Evolutionary conservation across 169 alveolate genomes (phyloP).

Genomic region (Eimeria falciformis): DNA sequence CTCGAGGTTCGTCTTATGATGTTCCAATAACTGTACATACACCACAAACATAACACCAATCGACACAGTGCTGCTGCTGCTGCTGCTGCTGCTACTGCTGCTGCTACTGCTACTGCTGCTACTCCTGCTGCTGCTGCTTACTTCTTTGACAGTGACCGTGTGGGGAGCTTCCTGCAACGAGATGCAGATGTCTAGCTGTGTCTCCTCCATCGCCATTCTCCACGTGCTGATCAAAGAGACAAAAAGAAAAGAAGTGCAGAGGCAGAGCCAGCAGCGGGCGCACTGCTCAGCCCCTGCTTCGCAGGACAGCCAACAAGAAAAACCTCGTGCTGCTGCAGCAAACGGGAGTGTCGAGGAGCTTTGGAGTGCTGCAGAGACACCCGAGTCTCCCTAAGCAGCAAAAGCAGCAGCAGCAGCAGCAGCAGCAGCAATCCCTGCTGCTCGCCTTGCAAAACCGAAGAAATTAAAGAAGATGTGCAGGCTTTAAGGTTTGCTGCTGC

Average conservation of each 20-base stretch:
- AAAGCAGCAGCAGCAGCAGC: conserved; percentile 28
- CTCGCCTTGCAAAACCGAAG: neutral
- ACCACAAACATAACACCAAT: neutral
- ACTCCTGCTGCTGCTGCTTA: conserved; percentile 5
- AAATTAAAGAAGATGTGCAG: neutral
- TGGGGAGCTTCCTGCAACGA: conserved; percentile 67
- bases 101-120: neutral
- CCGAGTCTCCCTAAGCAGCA: neutral
- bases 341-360: neutral
- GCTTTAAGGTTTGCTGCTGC: conserved; percentile 33
- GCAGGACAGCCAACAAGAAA: neutral
- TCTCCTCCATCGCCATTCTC: neutral
- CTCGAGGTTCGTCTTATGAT: conserved; percentile 18
- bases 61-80: neutral
- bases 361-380: neutral
- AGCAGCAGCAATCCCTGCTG: conserved; percentile 25
- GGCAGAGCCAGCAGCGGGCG: neutral
- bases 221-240: neutral
- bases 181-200: conserved; percentile 26
- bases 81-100: neutral
- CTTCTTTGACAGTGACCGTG: conserved; percentile 29
- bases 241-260: neutral
- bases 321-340: conserved; percentile 43
- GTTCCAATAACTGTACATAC: conserved; percentile 5
- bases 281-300: conserved; percentile 28